Evolutionary conservation across 2,329 filamentous ascomycete genomes (phyloP), one percentile per base, ranked within the genome.

Genomic region (Mariannaea sp.): DNA sequence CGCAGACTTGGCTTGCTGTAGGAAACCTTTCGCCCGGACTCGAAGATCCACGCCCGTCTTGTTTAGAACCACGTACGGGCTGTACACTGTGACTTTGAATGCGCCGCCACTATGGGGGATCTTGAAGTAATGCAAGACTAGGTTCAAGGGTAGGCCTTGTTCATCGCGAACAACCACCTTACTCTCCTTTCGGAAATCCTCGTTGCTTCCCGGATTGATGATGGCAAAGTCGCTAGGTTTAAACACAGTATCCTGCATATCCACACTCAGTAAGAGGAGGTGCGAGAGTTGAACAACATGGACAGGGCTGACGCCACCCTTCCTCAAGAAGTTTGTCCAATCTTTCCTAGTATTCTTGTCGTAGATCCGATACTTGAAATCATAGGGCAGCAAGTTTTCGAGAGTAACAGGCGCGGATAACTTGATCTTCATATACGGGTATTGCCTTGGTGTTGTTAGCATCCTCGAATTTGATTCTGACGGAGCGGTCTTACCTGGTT

Each of bases 301-400:
- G 0, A 99, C 92, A 1, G 95, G 95, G 70, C 94, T 99, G 51
- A 97, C 88, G 12, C 95, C 95, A 20, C 95, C 94, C 72, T 97
- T 97, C 52, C 94, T 86, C 40, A 99, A 77, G 75, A 99, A 99
- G 71, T 99, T 99, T 4, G 91, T 95, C 94, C 94, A 99, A 70
- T 99, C 94, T 70, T 95, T 96, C 78, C 93, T 95, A 0, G 92
- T 97, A 71, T 96, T 95, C 76, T 95, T 97, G 77, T 99, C 94
- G 68, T 97, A 99, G 49, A 99, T 97, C 49, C 93, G 86, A 71
- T 99, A 99, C 73, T 99, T 97, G 84, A 99, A 99, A 73, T 99
- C 94, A 68, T 94, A 97, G 0, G 94, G 94, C 30, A 99, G 76
- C 36, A 99, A 77, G 61, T 99, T 99, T 71, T 99, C 93, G 4